Conservation (phyloP, 257 asterid genomes). For the Thymus quinquecostatus region DNA sequence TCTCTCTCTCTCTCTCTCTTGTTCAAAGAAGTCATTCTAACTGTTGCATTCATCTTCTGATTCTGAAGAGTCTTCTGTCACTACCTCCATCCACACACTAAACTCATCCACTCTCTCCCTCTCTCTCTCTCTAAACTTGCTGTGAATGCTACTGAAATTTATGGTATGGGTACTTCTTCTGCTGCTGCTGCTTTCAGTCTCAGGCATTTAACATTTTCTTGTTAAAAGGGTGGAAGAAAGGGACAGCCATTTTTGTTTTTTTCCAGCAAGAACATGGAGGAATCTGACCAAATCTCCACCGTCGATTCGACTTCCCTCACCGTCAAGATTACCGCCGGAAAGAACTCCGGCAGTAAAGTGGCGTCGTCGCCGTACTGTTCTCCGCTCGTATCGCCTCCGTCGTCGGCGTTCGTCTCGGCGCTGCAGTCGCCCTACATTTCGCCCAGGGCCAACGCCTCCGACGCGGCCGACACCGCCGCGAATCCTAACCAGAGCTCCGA, state of each 20-base stretch:
- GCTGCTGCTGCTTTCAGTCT: not conserved
- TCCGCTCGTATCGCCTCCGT: slow-evolving; percentile 77
- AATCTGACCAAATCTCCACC: slow-evolving; percentile 35
- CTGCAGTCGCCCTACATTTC: slow-evolving; percentile 88
- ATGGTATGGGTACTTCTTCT: slow-evolving; percentile 30
- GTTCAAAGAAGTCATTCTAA: slow-evolving; percentile 34
- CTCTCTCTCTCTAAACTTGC: slow-evolving; percentile 20
- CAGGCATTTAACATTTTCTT: not conserved
- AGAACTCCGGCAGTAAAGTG: slow-evolving; percentile 29
- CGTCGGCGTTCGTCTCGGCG: slow-evolving; percentile 93
- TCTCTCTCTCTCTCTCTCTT: slow-evolving; percentile 16
- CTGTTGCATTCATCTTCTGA: slow-evolving; percentile 75
- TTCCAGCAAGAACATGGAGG: slow-evolving; percentile 48
- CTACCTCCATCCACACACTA: slow-evolving; percentile 1
- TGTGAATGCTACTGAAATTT: slow-evolving; percentile 33
- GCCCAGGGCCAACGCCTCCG: slow-evolving; percentile 59
- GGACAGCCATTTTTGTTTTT: not conserved
- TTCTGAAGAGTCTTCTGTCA: slow-evolving; percentile 28
- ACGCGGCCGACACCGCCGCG: no score
- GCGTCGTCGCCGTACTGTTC: slow-evolving; percentile 62
- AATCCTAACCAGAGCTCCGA: not conserved
- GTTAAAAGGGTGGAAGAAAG: no score
- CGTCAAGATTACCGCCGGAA: slow-evolving; percentile 54
- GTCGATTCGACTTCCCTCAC: slow-evolving; percentile 59
- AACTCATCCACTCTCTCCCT: slow-evolving; percentile 26